phyloP scores from a whole-genome alignment of 768 basidiomycete species.

The Strobilomyces confusus region DNA sequence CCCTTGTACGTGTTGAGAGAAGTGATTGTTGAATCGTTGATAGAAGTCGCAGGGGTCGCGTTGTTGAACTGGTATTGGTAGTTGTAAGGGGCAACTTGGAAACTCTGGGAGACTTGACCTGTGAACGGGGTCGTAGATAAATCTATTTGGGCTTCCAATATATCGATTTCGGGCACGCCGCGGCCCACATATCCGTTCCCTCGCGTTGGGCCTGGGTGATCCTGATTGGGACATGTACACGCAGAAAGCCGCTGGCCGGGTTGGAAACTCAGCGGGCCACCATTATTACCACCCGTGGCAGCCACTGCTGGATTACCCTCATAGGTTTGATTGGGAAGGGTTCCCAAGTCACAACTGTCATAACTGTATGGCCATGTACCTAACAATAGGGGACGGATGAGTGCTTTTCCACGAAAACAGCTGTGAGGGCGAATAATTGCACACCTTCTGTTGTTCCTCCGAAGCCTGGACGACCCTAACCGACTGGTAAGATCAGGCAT shows the following conservation, averaged over 20 bases:
- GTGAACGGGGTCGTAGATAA: conserved; percentile 38
- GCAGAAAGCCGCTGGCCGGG: conserved; percentile 85
- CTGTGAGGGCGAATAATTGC: background rate
- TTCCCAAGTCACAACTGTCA: conserved; percentile 81
- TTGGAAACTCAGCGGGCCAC: conserved; percentile 62
- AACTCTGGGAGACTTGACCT: conserved; percentile 76
- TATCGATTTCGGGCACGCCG: conserved; percentile 89
- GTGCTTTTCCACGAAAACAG: background rate
- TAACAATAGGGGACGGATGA: conserved; percentile 11
- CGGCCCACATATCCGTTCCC: conserved; percentile 51
- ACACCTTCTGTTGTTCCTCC: conserved; percentile 84
- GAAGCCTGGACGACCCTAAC: conserved; percentile 78
- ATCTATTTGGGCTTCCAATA: conserved; percentile 81
- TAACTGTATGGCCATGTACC: conserved; percentile 80
- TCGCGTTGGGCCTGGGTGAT: conserved; percentile 78
- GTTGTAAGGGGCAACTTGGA: conserved; percentile 80
- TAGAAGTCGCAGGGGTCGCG: conserved; percentile 44
- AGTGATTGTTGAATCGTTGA: conserved; percentile 51
- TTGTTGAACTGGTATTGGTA: conserved; percentile 60
- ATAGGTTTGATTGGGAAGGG: conserved; percentile 75
- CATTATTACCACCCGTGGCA: conserved; percentile 47
- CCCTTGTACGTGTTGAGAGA: conserved; percentile 66
- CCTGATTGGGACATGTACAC: conserved; percentile 81
- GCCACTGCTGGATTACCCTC: conserved; percentile 58
- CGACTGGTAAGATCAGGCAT: conserved; percentile 21